A percentile compares a stretch with the other conserved stretches of the same genome.
These are phyloP conservation scores for Casuarina equisetifolia DNA, from an alignment of 306 rosid species.

Conservation along the genomic window DNA sequence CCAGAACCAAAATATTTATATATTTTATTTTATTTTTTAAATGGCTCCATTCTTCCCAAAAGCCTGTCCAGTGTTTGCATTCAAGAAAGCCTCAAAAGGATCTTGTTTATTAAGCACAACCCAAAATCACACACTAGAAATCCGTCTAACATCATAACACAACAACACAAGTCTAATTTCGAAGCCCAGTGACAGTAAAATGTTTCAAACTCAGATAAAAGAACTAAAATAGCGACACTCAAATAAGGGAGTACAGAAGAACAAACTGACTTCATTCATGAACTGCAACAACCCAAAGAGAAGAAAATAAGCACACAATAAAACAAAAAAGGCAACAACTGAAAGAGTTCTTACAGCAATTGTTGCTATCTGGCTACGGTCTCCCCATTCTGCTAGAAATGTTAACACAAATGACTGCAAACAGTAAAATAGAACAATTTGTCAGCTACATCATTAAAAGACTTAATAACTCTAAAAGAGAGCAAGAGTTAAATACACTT, in stretches of 20 bases:
- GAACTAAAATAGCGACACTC: neutral
- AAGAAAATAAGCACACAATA: constrained; percentile 1
- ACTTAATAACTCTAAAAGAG: neutral
- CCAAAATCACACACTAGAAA: neutral
- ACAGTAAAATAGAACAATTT: constrained; percentile 1
- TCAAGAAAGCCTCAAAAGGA: neutral
- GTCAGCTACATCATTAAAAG: constrained; percentile 18
- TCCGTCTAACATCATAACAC: neutral
- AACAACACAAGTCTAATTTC: neutral
- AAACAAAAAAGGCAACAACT: neutral
- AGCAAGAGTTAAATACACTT: neutral
- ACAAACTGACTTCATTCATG: neutral
- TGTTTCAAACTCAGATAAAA: neutral
- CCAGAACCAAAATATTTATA: too few species aligned
- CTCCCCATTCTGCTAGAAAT: constrained; percentile 99
- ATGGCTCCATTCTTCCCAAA: neutral
- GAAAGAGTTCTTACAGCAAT: constrained; percentile 73
- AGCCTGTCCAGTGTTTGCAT: neutral
- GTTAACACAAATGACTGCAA: constrained; percentile 89
- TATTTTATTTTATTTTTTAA: too few species aligned
- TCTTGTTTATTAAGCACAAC: neutral
- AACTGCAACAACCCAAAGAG: neutral
- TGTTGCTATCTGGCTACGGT: constrained; percentile 99
- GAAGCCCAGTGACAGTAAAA: neutral
- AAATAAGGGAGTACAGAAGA: neutral